A percentile compares a stretch with the other conserved stretches of the same genome.
Evolutionary conservation across 1,284 basidiomycete genomes (phyloP).

Genomic region (Ustilago nuda): DNA sequence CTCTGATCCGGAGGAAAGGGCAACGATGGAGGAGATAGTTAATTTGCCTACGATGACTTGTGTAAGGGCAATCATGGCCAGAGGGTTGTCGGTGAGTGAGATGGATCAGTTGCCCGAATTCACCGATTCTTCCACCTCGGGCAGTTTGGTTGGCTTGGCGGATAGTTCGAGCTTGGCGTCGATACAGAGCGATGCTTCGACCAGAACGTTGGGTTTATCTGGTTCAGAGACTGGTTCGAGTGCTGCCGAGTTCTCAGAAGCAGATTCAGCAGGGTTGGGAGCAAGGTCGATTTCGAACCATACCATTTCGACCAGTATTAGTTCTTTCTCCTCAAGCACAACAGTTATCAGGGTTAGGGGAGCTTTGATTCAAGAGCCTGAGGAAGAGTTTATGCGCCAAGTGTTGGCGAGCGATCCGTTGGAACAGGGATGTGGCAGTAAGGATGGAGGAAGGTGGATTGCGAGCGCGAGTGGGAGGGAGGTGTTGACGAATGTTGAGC

Average conservation of each 20-base stretch:
- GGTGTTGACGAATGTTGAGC: conserved; percentile 1
- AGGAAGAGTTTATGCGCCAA: conserved; percentile 60
- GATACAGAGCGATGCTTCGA: conserved; percentile 37
- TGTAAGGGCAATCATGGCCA: conserved; percentile 56
- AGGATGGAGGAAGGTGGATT: conserved; percentile 10
- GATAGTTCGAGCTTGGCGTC: conserved; percentile 32
- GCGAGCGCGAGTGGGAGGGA: neutral
- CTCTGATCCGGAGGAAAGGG: conserved; percentile 54
- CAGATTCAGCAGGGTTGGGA: conserved; percentile 34
- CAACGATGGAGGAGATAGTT: conserved; percentile 55
- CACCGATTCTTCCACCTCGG: conserved; percentile 36
- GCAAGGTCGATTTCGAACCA: conserved; percentile 23
- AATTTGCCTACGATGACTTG: conserved; percentile 51
- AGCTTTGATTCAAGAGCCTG: conserved; percentile 64
- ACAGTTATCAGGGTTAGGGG: conserved; percentile 59
- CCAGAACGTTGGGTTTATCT: conserved; percentile 25
- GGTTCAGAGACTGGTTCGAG: conserved; percentile 31
- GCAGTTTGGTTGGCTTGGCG: conserved; percentile 23
- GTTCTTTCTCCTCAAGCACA: conserved; percentile 22
- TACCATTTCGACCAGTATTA: conserved; percentile 20
- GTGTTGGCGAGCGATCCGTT: conserved; percentile 48
- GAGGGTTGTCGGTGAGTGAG: conserved; percentile 57
- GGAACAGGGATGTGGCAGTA: conserved; percentile 14
- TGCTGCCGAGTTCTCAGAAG: conserved; percentile 32
- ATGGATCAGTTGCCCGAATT: conserved; percentile 66